phyloP scores from a whole-genome alignment of 2,329 filamentous ascomycete species.

The Chaetothyriales sp. region DNA sequence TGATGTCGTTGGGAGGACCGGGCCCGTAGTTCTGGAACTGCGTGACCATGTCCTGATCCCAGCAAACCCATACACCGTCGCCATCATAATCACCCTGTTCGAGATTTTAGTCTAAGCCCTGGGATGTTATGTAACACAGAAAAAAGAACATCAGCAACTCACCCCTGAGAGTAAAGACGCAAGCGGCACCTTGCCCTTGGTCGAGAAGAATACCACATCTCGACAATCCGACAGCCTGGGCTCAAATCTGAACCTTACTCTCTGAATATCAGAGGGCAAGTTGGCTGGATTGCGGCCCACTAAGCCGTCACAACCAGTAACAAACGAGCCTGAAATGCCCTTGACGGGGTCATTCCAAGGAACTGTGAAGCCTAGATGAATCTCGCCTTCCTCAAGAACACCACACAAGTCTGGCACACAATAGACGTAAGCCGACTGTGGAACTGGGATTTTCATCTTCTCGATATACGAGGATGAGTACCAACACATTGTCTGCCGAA shows the following conservation, averaged over 20 bases:
- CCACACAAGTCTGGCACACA: conserved; percentile 43
- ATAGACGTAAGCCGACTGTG: conserved; percentile 37
- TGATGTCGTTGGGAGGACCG: conserved; percentile 13
- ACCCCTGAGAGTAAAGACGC: conserved; percentile 44
- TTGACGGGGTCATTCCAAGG: conserved; percentile 25
- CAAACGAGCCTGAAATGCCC: conserved; percentile 26
- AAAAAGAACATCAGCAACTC: neutral
- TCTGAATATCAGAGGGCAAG: conserved; percentile 45
- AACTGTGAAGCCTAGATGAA: conserved; percentile 40
- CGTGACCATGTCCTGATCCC: conserved; percentile 38
- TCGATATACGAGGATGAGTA: conserved; percentile 30
- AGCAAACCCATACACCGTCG: conserved; percentile 45
- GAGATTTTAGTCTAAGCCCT: neutral
- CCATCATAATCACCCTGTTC: conserved; percentile 46
- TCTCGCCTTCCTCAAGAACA: conserved; percentile 37
- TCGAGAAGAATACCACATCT: conserved; percentile 44
- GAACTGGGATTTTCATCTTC: conserved; percentile 34
- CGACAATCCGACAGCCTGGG: conserved; percentile 38
- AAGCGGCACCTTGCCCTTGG: conserved; percentile 36
- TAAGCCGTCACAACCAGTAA: conserved; percentile 37
- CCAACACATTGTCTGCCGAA: conserved; percentile 23
- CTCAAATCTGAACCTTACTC: conserved; percentile 33
- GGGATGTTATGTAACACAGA: neutral
- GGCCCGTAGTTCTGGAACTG: conserved; percentile 34
- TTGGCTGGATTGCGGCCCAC: conserved; percentile 44